Conservation (phyloP, 2,329 filamentous ascomycete species). For the Colletotrichum sp. region DNA sequence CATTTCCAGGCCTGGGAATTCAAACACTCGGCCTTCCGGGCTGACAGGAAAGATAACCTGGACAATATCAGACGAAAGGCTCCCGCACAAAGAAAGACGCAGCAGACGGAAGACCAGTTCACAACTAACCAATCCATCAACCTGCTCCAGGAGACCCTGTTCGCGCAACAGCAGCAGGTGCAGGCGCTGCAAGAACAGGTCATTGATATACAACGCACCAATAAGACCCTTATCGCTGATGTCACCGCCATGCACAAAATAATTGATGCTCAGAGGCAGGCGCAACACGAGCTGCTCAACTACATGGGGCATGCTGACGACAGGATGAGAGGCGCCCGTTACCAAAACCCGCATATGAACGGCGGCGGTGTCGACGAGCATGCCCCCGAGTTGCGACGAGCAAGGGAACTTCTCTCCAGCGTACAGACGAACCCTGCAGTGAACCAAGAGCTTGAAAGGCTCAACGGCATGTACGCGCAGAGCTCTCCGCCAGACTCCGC, state of each 20-base stretch:
- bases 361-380: constrained; percentile 51
- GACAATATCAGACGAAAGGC: constrained; percentile 97
- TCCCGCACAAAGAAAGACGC: constrained; percentile 82
- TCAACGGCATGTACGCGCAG: constrained; percentile 57
- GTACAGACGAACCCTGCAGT: constrained; percentile 56
- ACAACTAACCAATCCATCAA: constrained; percentile 87
- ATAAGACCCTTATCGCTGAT: constrained; percentile 66
- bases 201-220: constrained; percentile 73
- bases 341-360: constrained; percentile 38
- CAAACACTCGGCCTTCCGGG: constrained; percentile 94
- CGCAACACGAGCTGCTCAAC: constrained; percentile 62
- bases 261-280: constrained; percentile 62
- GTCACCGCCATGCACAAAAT: constrained; percentile 66
- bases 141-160: constrained; percentile 84
- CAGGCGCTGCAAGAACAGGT: constrained; percentile 86
- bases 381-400: constrained; percentile 58
- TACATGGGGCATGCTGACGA: constrained; percentile 56
- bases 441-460: constrained; percentile 60
- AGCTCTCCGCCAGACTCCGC: constrained; percentile 60
- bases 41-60: constrained; percentile 93
- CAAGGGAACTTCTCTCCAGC: constrained; percentile 60
- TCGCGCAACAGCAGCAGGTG: constrained; percentile 91
- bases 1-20: constrained; percentile 83
- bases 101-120: constrained; percentile 71
- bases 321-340: constrained; percentile 45